A percentile compares a stretch with the other conserved stretches of the same genome.
These are phyloP conservation scores for Sugiyamaella mastotermitis DNA, from an alignment of 805 yeast genomes.

Conservation along the genomic window DNA sequence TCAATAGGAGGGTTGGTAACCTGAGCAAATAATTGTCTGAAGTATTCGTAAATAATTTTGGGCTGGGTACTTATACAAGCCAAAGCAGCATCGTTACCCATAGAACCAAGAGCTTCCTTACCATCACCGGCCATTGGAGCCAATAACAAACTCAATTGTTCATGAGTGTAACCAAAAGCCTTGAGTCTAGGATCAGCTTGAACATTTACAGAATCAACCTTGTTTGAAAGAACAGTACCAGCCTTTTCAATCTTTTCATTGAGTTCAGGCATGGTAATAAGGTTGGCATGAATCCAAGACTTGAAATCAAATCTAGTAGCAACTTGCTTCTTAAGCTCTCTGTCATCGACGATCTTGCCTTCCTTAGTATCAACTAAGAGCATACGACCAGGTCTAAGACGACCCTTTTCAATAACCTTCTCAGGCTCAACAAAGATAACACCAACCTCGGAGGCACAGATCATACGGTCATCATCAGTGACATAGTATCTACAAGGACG, in stretches of 20 bases:
- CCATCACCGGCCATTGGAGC: slow-evolving; percentile 93
- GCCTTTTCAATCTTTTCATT: slow-evolving; percentile 46
- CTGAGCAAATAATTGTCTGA: slow-evolving; percentile 94
- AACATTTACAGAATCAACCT: slow-evolving; percentile 36
- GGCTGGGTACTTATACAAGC: slow-evolving; percentile 96
- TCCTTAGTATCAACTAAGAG: slow-evolving; percentile 87
- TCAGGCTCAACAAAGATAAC: slow-evolving; percentile 85
- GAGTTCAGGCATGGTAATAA: slow-evolving; percentile 78
- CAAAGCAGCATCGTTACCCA: slow-evolving; percentile 96
- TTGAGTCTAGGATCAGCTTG: slow-evolving; percentile 78
- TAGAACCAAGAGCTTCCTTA: slow-evolving; percentile 93
- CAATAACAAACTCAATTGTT: slow-evolving; percentile 74
- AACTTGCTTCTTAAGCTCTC: slow-evolving; percentile 74
- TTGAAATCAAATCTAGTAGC: slow-evolving; percentile 84
- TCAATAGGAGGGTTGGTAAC: slow-evolving; percentile 99
- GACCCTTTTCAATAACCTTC: slow-evolving; percentile 80
- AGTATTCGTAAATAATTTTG: slow-evolving; percentile 82
- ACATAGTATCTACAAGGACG: slow-evolving; percentile 98
- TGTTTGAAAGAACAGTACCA: slow-evolving; percentile 11
- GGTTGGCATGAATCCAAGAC: slow-evolving; percentile 84
- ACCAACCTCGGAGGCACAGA: slow-evolving; percentile 98
- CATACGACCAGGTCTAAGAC: slow-evolving; percentile 95
- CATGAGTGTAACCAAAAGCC: slow-evolving; percentile 92
- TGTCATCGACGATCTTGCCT: slow-evolving; percentile 90
- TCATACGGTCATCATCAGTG: slow-evolving; percentile 89